A percentile compares a stretch with the other conserved stretches of the same genome.
These are phyloP conservation scores for Candida mesenterica DNA, from an alignment of 1,139 yeast species.

Conservation along the genomic window DNA sequence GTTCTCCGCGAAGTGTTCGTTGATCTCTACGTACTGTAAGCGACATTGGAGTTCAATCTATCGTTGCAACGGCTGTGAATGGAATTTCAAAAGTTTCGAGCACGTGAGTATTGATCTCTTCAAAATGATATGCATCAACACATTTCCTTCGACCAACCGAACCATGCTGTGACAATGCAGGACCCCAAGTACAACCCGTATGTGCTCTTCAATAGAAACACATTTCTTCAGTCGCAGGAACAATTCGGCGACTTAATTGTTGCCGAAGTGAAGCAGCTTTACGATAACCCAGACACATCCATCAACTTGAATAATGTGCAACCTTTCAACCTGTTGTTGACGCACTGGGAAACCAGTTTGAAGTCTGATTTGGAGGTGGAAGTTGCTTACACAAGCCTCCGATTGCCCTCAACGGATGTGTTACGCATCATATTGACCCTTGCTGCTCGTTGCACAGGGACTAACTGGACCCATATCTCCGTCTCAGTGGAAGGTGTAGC, in stretches of 20 bases:
- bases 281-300: conserved; percentile 10
- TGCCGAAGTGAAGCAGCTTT: conserved; percentile 22
- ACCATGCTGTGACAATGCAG: not conserved
- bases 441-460: conserved; percentile 26
- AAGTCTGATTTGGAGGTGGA: conserved; percentile 4
- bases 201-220: conserved; percentile 7
- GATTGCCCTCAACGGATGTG: conserved; percentile 24
- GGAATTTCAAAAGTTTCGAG: too few relatives aligned
- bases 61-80: too few relatives aligned
- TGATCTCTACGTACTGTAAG: not conserved
- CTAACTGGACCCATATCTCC: conserved; percentile 24
- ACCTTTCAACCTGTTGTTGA: conserved; percentile 32
- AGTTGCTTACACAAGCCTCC: conserved; percentile 4
- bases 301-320: conserved; percentile 26
- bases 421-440: conserved; percentile 33
- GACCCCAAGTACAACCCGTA: not conserved
- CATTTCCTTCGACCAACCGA: too few relatives aligned
- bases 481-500: conserved; percentile 18
- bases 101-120: too few relatives aligned
- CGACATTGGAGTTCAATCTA: too few relatives aligned
- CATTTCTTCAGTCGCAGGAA: conserved; percentile 17
- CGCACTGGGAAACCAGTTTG: conserved; percentile 24
- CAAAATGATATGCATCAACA: too few relatives aligned
- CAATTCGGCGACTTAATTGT: conserved; percentile 24
- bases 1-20: not conserved